A percentile compares a stretch with the other conserved stretches of the same genome.
Conservation (phyloP, 106 monocot species). For the Alisma plantagoaquatica region DNA sequence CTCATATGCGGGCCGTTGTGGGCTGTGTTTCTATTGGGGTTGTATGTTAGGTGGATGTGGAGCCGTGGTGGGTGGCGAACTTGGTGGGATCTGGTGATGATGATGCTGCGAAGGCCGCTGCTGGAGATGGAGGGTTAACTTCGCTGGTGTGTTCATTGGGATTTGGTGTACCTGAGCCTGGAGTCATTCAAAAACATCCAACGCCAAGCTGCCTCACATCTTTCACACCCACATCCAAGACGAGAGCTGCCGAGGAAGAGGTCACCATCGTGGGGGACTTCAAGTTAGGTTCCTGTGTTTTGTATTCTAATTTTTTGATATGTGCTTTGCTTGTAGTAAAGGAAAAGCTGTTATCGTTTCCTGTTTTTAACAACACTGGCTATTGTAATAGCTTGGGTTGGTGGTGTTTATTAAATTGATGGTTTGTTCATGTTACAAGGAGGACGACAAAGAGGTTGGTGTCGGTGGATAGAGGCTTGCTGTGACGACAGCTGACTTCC, state of each 20-base stretch:
- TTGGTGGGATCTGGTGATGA: slow-evolving; percentile 16
- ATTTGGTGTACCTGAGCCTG: slow-evolving; percentile 8
- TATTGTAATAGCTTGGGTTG: background rate
- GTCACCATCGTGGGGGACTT: too few species aligned
- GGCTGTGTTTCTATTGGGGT: slow-evolving; percentile 45
- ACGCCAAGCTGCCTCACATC: slow-evolving; percentile 9
- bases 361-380: background rate
- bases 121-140: background rate
- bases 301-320: too few species aligned
- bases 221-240: slow-evolving; percentile 3
- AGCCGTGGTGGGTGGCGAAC: slow-evolving; percentile 49
- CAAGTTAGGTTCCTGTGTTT: too few species aligned
- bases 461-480: slow-evolving; percentile 21
- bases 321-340: too few species aligned
- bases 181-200: slow-evolving; percentile 12
- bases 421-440: background rate
- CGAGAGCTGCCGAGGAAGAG: too few species aligned
- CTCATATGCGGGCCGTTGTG: slow-evolving; percentile 55
- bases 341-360: background rate
- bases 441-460: background rate
- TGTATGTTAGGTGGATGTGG: slow-evolving; percentile 73
- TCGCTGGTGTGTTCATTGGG: background rate
- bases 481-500: slow-evolving; percentile 42
- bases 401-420: background rate
- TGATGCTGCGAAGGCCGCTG: background rate